phyloP scores from a whole-genome alignment of 2,329 filamentous ascomycete species.

The Cyphellophora europaea region DNA sequence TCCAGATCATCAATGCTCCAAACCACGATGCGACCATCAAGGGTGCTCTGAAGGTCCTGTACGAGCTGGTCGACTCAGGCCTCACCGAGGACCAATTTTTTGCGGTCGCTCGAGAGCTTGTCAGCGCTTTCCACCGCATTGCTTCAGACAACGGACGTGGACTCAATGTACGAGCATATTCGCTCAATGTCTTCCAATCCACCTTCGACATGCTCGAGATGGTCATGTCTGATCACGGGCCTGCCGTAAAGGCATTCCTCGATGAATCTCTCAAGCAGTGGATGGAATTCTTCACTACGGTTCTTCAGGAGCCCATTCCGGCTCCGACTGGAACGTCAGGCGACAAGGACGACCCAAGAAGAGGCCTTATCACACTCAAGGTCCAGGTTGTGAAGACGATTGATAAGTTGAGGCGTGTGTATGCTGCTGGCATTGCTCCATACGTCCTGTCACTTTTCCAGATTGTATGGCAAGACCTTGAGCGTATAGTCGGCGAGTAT shows the following conservation, averaged over 20 bases:
- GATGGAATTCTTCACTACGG: slow-evolving; percentile 79
- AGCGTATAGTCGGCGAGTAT: slow-evolving; percentile 61
- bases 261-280: slow-evolving; percentile 75
- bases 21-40: slow-evolving; percentile 75
- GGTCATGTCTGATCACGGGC: slow-evolving; percentile 86
- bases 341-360: slow-evolving; percentile 56
- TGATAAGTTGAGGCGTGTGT: slow-evolving; percentile 77
- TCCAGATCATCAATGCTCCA: slow-evolving; percentile 61
- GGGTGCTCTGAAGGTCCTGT: slow-evolving; percentile 77
- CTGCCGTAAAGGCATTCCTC: slow-evolving; percentile 78
- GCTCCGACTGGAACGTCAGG: slow-evolving; percentile 27
- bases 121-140: slow-evolving; percentile 73
- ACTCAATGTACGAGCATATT: slow-evolving; percentile 67
- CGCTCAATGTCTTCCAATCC: slow-evolving; percentile 79
- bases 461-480: slow-evolving; percentile 81
- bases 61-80: slow-evolving; percentile 85
- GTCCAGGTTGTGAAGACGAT: slow-evolving; percentile 88
- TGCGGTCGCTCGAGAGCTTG: slow-evolving; percentile 72
- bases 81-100: slow-evolving; percentile 95
- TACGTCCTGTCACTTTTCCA: slow-evolving; percentile 78
- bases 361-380: slow-evolving; percentile 77
- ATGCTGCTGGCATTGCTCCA: slow-evolving; percentile 69
- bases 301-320: slow-evolving; percentile 67
- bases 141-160: slow-evolving; percentile 68
- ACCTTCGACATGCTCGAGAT: slow-evolving; percentile 96